Percentiles rank a stretch among this genome's conserved stretches.
Conservation (phyloP, 495 filamentous ascomycete genomes). For the Tuber microsphaerosporum region DNA sequence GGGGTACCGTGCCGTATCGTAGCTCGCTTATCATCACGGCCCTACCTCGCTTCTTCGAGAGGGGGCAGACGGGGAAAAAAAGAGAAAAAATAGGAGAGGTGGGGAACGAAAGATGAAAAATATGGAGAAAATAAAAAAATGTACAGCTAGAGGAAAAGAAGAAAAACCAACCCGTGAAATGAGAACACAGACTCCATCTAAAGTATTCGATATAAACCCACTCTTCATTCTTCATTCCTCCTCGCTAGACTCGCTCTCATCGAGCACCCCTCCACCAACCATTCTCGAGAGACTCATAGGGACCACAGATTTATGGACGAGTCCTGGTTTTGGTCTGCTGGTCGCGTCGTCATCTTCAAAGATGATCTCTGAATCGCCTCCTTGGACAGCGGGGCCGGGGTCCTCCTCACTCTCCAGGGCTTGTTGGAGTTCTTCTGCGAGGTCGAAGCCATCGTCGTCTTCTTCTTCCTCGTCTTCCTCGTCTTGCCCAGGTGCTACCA, state of each 20-base stretch:
- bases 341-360: conserved; percentile 25
- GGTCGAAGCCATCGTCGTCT: conserved; percentile 27
- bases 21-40: neutral
- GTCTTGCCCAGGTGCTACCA: conserved; percentile 1
- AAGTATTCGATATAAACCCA: neutral
- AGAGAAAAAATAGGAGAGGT: too few species aligned
- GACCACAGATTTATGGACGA: conserved; percentile 3
- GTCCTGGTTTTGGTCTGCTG: conserved; percentile 10
- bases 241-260: conserved; percentile 15
- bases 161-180: neutral
- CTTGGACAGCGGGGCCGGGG: conserved; percentile 9
- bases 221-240: conserved; percentile 5
- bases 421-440: conserved; percentile 26
- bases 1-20: neutral
- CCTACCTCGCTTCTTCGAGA: neutral
- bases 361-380: conserved; percentile 25
- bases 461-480: conserved; percentile 25
- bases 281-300: conserved; percentile 13
- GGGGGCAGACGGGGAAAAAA: neutral
- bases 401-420: conserved; percentile 32
- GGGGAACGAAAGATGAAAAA: neutral
- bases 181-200: neutral
- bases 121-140: too few species aligned
- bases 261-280: conserved; percentile 5
- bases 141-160: neutral